Percentiles rank a stretch among this genome's conserved stretches.
These are phyloP conservation scores for Paracamarosporium sp. DNA, from an alignment of 2,329 filamentous ascomycete genomes.

Conservation along the genomic window DNA sequence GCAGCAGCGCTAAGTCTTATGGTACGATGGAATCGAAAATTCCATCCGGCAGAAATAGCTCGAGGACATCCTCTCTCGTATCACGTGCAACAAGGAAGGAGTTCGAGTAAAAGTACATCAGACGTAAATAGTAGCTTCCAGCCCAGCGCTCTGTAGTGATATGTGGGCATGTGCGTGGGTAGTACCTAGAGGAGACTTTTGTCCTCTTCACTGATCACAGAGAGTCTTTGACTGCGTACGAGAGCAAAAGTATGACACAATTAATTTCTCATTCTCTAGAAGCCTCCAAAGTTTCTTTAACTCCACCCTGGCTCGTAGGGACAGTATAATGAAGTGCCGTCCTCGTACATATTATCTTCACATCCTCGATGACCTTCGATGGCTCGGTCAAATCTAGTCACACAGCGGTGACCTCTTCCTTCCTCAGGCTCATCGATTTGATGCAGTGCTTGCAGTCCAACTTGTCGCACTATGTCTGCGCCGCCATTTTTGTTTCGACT, in stretches of 20 bases:
- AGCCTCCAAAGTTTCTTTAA: neutral
- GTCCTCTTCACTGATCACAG: neutral
- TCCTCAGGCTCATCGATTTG: neutral
- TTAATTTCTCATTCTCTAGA: slow-evolving; percentile 1
- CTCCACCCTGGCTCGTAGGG: slow-evolving; percentile 6
- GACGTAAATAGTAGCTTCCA: slow-evolving; percentile 3
- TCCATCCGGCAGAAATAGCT: neutral
- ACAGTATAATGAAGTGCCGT: slow-evolving; percentile 58
- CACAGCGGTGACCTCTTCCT: slow-evolving; percentile 35
- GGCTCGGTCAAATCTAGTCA: slow-evolving; percentile 56
- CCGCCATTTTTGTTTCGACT: slow-evolving; percentile 47
- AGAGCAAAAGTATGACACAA: slow-evolving; percentile 1
- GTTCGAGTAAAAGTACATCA: slow-evolving; percentile 13
- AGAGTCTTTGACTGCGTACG: neutral
- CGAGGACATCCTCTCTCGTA: slow-evolving; percentile 7
- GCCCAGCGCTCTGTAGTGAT: slow-evolving; percentile 1
- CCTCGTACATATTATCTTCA: slow-evolving; percentile 52
- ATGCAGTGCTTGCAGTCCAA: slow-evolving; percentile 32
- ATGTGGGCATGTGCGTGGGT: slow-evolving; percentile 14
- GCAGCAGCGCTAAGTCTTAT: slow-evolving; percentile 5
- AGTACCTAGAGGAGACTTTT: neutral
- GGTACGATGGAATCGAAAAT: slow-evolving; percentile 13
- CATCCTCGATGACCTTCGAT: slow-evolving; percentile 49
- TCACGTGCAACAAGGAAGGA: neutral
- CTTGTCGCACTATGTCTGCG: slow-evolving; percentile 57